Evolutionary conservation across 495 filamentous ascomycete species (phyloP).

Genomic region (Parachaetomium inaequale): DNA sequence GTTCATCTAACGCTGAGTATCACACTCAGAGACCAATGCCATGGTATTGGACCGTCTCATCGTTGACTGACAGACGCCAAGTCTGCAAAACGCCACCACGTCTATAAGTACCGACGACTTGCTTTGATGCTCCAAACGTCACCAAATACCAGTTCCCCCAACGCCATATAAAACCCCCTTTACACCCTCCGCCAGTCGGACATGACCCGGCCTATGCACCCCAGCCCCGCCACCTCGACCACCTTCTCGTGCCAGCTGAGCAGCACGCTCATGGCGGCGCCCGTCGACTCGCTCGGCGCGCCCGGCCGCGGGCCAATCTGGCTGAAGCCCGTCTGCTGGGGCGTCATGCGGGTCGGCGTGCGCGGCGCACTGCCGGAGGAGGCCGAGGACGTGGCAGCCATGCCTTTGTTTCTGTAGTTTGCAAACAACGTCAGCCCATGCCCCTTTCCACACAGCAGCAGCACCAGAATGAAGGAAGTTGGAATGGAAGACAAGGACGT

Average conservation of each 20-base stretch:
- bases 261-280: conserved; percentile 86
- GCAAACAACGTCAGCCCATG: no score
- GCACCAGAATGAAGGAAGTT: conserved; percentile 11
- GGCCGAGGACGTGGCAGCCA: conserved; percentile 50
- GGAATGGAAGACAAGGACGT: conserved; percentile 18
- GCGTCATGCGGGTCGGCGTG: conserved; percentile 56
- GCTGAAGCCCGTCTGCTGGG: conserved; percentile 79
- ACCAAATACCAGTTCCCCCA: neutral
- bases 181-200: conserved; percentile 86
- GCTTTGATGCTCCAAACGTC: neutral
- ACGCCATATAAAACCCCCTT: neutral
- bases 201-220: conserved; percentile 86
- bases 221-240: conserved; percentile 81
- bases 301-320: conserved; percentile 70
- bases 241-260: conserved; percentile 96
- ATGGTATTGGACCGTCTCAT: neutral
- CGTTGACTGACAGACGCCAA: neutral
- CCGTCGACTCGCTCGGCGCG: conserved; percentile 65
- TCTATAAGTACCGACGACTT: conserved; percentile 10
- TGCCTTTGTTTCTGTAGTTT: conserved; percentile 69
- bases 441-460: neutral
- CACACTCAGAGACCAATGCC: neutral
- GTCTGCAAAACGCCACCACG: conserved; percentile 1
- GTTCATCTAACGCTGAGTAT: neutral
- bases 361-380: conserved; percentile 33